These are phyloP conservation scores for Xylariaceae sp. DNA, from an alignment of 2,329 filamentous ascomycete species.

Conservation along the genomic window DNA sequence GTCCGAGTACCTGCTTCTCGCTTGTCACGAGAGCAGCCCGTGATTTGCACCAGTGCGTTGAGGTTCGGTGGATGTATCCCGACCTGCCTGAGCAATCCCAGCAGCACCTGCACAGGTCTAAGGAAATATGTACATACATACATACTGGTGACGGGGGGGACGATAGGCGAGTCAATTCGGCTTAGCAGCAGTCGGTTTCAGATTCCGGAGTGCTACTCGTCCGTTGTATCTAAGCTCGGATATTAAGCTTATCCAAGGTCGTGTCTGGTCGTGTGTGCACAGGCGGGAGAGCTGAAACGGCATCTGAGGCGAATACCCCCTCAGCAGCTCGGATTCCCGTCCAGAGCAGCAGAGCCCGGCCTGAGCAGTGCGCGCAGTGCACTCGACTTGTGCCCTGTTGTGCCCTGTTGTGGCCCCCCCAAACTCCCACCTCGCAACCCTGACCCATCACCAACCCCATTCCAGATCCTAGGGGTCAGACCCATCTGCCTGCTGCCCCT, in stretches of 20 bases:
- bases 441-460: no score
- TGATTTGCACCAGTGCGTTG: neutral
- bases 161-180: conserved; percentile 11
- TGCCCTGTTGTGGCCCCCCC: no score
- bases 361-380: neutral
- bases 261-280: conserved; percentile 1
- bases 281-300: conserved; percentile 20
- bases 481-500: no score
- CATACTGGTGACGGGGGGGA: no score
- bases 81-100: no score
- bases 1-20: neutral
- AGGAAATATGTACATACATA: no score
- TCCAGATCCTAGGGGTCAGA: no score
- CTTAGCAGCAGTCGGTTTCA: conserved; percentile 24
- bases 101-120: no score
- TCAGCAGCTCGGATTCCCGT: conserved; percentile 4
- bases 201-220: conserved; percentile 21
- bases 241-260: conserved; percentile 1
- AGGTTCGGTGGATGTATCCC: conserved; percentile 13
- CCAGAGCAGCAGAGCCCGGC: no score
- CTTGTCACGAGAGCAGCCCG: neutral
- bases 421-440: no score
- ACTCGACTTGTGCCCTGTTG: no score
- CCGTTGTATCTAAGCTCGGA: conserved; percentile 14
- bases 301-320: conserved; percentile 25